Evolutionary conservation across 768 basidiomycete species (phyloP).

Genomic region (Naganishia vaughanmartiniae): DNA sequence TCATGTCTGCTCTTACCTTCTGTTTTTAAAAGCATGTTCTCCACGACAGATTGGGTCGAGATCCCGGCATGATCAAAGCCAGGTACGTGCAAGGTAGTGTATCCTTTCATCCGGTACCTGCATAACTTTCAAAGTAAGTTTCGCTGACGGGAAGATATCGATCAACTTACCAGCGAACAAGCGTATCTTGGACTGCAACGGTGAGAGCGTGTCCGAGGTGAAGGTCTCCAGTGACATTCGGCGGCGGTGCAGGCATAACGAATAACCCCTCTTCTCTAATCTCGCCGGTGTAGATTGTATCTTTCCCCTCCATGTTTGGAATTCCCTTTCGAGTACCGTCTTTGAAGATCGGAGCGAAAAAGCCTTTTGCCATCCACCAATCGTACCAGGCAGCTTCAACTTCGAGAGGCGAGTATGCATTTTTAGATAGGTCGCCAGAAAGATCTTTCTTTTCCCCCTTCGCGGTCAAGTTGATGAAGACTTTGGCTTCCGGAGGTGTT

Average conservation of each 20-base stretch:
- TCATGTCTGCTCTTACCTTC: conserved; percentile 83
- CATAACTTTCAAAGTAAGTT: too few relatives aligned
- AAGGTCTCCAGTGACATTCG: conserved; percentile 91
- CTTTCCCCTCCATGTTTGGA: conserved; percentile 55
- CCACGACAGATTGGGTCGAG: conserved; percentile 95
- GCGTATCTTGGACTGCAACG: conserved; percentile 80
- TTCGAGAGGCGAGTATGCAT: conserved; percentile 91
- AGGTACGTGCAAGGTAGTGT: conserved; percentile 81
- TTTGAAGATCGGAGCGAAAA: conserved; percentile 67
- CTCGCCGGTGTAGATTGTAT: conserved; percentile 39
- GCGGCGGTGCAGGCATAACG: conserved; percentile 85
- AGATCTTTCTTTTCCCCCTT: conserved; percentile 93
- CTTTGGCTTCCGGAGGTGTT: too few relatives aligned
- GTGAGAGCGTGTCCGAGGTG: conserved; percentile 96
- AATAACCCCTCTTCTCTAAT: conserved; percentile 68
- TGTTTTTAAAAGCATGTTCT: conserved; percentile 81
- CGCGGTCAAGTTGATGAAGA: conserved; percentile 81
- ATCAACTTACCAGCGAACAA: conserved; percentile 62
- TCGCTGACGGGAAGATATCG: too few relatives aligned
- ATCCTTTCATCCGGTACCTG: conserved; percentile 92
- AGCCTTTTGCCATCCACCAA: conserved; percentile 91
- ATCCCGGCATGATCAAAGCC: conserved; percentile 99
- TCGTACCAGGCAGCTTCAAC: conserved; percentile 97
- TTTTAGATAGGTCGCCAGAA: conserved; percentile 71
- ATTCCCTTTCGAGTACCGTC: conserved; percentile 54